Percentiles rank a stretch among this genome's conserved stretches.
Conservation (phyloP, 2,329 filamentous ascomycete species). For the Fusarium pseudonygamai region DNA sequence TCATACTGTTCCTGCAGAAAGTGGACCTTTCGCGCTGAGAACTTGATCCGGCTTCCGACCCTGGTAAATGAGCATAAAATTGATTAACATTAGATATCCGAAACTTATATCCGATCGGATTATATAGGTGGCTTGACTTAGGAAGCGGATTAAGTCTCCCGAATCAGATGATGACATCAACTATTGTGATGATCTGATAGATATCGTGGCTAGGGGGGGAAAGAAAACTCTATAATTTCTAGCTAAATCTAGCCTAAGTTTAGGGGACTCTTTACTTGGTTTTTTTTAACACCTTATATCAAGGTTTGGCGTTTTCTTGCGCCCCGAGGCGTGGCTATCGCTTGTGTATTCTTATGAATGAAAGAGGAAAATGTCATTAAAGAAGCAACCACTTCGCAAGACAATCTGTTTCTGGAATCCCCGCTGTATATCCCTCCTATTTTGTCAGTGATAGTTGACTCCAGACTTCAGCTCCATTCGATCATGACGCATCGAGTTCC, state of each 20-base stretch:
- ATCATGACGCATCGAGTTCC: background rate
- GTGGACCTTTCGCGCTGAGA: background rate
- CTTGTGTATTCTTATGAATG: background rate
- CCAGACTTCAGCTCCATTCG: background rate
- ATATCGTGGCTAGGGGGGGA: no score
- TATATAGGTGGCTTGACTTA: background rate
- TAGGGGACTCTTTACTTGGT: no score
- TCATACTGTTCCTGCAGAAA: constrained; percentile 8
- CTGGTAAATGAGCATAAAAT: background rate
- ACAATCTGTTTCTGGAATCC: background rate
- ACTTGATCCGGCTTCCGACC: background rate
- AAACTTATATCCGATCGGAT: background rate
- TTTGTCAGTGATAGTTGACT: background rate
- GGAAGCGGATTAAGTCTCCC: background rate
- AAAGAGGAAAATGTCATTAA: background rate
- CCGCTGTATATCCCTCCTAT: background rate
- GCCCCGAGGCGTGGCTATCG: background rate
- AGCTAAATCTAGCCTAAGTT: no score
- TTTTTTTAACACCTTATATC: no score
- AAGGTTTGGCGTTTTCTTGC: no score
- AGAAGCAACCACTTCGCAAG: background rate
- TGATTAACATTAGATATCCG: background rate
- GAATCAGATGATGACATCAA: background rate
- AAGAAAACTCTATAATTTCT: no score
- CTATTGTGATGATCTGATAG: background rate